Conservation (phyloP, 768 basidiomycete species). For the Boletus sp. region DNA sequence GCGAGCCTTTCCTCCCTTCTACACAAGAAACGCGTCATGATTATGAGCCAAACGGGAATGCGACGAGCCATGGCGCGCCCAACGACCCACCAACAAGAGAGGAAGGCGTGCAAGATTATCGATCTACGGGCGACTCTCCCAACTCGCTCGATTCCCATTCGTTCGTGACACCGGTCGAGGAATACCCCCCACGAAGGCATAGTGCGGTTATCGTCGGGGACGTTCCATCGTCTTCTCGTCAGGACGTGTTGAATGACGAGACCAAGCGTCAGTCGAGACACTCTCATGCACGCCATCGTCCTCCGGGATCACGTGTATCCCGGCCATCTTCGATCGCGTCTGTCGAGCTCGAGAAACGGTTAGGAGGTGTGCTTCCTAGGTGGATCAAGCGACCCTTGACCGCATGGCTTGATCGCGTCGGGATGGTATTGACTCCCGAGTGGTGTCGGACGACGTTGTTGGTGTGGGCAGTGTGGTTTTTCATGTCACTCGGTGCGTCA, state of each 20-base stretch:
- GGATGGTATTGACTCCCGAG: slow-evolving; percentile 69
- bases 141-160: slow-evolving; percentile 28
- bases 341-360: slow-evolving; percentile 38
- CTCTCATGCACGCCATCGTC: not conserved
- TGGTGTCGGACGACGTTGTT: slow-evolving; percentile 77
- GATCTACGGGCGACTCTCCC: slow-evolving; percentile 30
- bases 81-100: slow-evolving; percentile 14
- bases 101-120: slow-evolving; percentile 27
- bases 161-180: slow-evolving; percentile 26
- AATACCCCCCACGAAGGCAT: slow-evolving; percentile 22
- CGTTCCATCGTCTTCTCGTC: slow-evolving; percentile 16
- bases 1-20: slow-evolving; percentile 28
- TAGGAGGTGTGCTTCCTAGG: slow-evolving; percentile 48
- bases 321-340: slow-evolving; percentile 40
- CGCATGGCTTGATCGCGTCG: slow-evolving; percentile 68
- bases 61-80: not conserved
- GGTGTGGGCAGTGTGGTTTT: slow-evolving; percentile 77
- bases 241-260: slow-evolving; percentile 10
- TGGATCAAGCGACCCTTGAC: slow-evolving; percentile 57
- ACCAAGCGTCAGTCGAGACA: slow-evolving; percentile 12
- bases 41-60: slow-evolving; percentile 15
- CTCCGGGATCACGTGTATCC: slow-evolving; percentile 11
- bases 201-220: slow-evolving; percentile 32
- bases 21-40: slow-evolving; percentile 12
- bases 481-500: slow-evolving; percentile 70